These are phyloP conservation scores for Alternaria atra DNA, from an alignment of 2,329 filamentous ascomycete species.

Conservation along the genomic window DNA sequence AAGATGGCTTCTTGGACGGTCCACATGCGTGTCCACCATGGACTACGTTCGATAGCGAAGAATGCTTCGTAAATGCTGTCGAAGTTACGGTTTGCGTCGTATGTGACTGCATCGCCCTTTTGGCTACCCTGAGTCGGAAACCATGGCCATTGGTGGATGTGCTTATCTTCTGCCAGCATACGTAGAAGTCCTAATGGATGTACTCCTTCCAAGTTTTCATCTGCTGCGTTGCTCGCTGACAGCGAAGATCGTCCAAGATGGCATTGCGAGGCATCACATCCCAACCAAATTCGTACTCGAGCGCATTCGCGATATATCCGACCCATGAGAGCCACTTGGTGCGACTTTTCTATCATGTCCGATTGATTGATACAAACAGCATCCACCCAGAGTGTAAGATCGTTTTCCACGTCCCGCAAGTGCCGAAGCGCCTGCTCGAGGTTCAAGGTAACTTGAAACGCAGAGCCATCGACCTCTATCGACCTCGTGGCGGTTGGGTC, in stretches of 20 bases:
- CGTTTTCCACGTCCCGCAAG: neutral
- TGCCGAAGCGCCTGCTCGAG: conserved; percentile 1
- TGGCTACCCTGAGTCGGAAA: neutral
- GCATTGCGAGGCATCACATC: neutral
- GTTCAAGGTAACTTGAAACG: neutral
- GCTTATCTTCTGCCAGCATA: neutral
- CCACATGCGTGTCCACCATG: neutral
- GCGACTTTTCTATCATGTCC: neutral
- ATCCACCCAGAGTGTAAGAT: neutral
- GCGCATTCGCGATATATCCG: neutral
- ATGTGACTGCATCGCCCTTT: neutral
- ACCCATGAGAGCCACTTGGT: conserved; percentile 3
- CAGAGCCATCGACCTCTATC: neutral
- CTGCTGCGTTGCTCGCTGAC: neutral
- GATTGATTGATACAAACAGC: conserved; percentile 9
- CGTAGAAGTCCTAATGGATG: neutral
- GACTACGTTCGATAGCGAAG: neutral
- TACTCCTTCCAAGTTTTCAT: neutral
- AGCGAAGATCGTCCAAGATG: neutral
- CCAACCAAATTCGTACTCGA: neutral
- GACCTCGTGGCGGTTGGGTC: neutral
- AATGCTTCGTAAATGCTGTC: neutral
- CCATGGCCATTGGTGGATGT: neutral
- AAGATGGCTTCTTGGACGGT: neutral
- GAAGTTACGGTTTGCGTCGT: neutral